Evolutionary conservation across 78 protist genomes (phyloP), one percentile per base, ranked within the genome.

Genomic region (slime mould (Dictyostelium discoideum)): DNA sequence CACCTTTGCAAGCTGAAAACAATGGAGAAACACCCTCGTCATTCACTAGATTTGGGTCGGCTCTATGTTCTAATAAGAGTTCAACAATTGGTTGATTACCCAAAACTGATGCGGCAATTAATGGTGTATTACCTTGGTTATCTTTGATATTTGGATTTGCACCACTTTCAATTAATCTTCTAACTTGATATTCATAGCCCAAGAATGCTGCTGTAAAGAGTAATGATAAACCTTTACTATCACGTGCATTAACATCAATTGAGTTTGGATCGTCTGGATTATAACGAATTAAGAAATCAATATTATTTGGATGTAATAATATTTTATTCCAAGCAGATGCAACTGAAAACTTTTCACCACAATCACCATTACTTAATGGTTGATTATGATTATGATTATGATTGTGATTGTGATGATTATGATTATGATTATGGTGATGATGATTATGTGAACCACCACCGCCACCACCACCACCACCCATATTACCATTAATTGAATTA

Each of bases 61-160:
- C 95, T 39, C 88, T 44, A 73, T 82, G 63, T 42, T 65, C 80
- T 3, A 90, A 22, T 29, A 90, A 39, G 24, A 67, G 76, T 29
- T 80, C 87, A 9, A 82, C 88, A 50, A 82, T 90, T 39, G 63
- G 82, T 22, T 37, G 39, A 40, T 82, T 90, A 24, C 95, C 95
- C 50, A 90, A 44, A 3, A 72, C 44, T 9, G 95, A 80, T 0
- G 95, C 95, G 26, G 95, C 95, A 48, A 90, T 85, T 9, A 90
- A 26, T 60, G 95, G 95, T n/a, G 95, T 90, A 39, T 90, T 90
- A 2, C 95, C 95, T 46, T 80, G 84, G 24, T 82, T 90, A 39
- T 90, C 95, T 46, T 77, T 74, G 8, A 90, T 90, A 18, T 90
- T 90, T 90, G 95, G 88, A 72, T 90, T 73, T 77, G 95, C 95